phyloP scores from a whole-genome alignment of 1,139 yeast genomes.

The Candida dubliniensis region DNA sequence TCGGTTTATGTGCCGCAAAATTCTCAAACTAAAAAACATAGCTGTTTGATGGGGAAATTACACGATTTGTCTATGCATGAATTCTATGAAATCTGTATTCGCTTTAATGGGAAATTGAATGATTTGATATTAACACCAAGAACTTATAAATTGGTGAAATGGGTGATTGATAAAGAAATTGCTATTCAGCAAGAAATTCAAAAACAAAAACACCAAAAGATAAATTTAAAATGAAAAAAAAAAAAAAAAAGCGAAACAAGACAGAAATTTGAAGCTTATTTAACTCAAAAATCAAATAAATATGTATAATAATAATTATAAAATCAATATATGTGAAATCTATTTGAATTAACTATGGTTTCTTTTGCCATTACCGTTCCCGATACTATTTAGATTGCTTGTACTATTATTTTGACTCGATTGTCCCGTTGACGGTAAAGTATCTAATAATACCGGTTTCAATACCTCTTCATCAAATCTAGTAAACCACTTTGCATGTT shows the following conservation, averaged over 20 bases:
- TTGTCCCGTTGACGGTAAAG: slow-evolving; percentile 22
- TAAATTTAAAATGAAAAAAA: background rate
- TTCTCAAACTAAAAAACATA: slow-evolving; percentile 22
- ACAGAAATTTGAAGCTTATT: no score
- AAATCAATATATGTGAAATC: background rate
- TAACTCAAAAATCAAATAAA: background rate
- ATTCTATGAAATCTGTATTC: slow-evolving; percentile 62
- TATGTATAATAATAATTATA: background rate
- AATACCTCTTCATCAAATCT: slow-evolving; percentile 93
- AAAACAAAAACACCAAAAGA: background rate
- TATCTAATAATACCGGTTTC: slow-evolving; percentile 89
- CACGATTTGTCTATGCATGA: slow-evolving; percentile 65
- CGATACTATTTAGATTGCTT: slow-evolving; percentile 5
- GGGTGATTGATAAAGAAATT: slow-evolving; percentile 69
- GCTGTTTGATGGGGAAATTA: slow-evolving; percentile 50
- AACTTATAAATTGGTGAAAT: slow-evolving; percentile 65
- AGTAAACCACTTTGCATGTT: slow-evolving; percentile 88
- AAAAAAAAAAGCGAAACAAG: no score
- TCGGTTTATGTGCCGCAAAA: slow-evolving; percentile 44
- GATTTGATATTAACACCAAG: slow-evolving; percentile 62
- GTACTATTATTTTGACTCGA: slow-evolving; percentile 6
- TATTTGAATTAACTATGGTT: slow-evolving; percentile 3
- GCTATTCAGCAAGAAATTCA: slow-evolving; percentile 41
- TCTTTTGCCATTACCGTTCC: slow-evolving; percentile 11
- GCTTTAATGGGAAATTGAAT: slow-evolving; percentile 60